Evolutionary conservation across 2,329 filamentous ascomycete genomes (phyloP), one percentile per base, ranked within the genome.

Genomic region (Ophioceras dolichostomum): DNA sequence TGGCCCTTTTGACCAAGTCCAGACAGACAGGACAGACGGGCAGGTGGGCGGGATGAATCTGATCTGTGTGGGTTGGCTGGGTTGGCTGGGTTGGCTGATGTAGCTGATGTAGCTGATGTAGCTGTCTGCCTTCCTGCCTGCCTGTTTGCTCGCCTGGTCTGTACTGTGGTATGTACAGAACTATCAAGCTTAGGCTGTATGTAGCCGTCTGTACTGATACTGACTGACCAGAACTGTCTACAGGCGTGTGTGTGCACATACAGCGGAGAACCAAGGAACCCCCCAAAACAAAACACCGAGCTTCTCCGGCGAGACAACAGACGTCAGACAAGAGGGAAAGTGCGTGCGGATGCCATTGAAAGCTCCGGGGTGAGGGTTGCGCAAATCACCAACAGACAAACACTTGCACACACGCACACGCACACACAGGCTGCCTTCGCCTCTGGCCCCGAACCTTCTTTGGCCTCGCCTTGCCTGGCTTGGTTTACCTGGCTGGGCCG

Each of bases 301-400:
- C 28, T 30, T 29, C 17, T 30, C 16, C 34, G 22, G 19, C 9
- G 34, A 22, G 34, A 29, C 18, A 29, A 30, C 24, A 36, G 21
- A 36, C 28, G 34, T 36, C 34, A 36, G 34, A 36, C 34, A 36
- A 29, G 24, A 29, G 18, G 26, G n/a, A n/a, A n/a, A 10, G 34
- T 24, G 34, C 26, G 28, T 29, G 34, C 34, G 16, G 17, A 30
- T 18, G 34, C 24, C 27, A 36, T 36, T 14, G 26, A 30, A 18
- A 26, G 22, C 22, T 26, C 22, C 12, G 12, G 22, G 22, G 22
- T 7, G 22, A 12, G 7, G 22, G 22, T 7, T 12, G 12, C 8
- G 12, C 22, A 26, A 12, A 12, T 26, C 22, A 26, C 22, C 22
- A 26, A 26, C 22, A 26, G 22, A 7, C 22, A 12, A 26, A 26